Evolutionary conservation across 2,329 filamentous ascomycete genomes (phyloP).

Genomic region (Dothiorella sarmentorum): DNA sequence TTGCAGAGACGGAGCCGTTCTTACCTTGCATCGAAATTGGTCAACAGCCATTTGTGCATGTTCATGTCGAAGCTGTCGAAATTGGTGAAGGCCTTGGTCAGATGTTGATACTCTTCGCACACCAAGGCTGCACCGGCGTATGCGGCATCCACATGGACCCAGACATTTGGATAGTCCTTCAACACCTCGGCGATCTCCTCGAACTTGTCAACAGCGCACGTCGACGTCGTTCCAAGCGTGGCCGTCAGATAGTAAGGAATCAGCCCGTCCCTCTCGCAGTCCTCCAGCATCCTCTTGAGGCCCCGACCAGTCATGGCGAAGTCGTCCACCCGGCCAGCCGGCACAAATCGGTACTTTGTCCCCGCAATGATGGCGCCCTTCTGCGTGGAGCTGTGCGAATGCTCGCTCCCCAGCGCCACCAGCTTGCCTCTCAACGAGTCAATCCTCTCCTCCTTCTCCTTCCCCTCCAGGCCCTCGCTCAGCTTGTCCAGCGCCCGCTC

Average conservation of each 20-base stretch:
- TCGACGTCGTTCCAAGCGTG: slow-evolving; percentile 81
- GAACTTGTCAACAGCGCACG: slow-evolving; percentile 84
- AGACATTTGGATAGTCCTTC: slow-evolving; percentile 59
- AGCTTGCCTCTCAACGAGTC: slow-evolving; percentile 66
- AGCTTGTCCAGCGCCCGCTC: slow-evolving; percentile 48
- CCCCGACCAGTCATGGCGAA: slow-evolving; percentile 67
- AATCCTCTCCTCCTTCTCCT: slow-evolving; percentile 66
- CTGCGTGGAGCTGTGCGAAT: slow-evolving; percentile 78
- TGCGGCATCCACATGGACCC: slow-evolving; percentile 92
- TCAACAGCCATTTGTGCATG: slow-evolving; percentile 96
- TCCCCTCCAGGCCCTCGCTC: slow-evolving; percentile 32
- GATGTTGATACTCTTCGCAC: slow-evolving; percentile 73
- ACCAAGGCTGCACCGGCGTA: slow-evolving; percentile 86
- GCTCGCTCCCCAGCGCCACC: slow-evolving; percentile 75
- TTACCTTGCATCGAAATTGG: slow-evolving; percentile 75
- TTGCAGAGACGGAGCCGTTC: slow-evolving; percentile 8
- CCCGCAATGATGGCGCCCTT: slow-evolving; percentile 86
- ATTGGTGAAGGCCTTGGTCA: slow-evolving; percentile 57
- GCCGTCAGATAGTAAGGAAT: slow-evolving; percentile 84
- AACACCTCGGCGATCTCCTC: slow-evolving; percentile 60
- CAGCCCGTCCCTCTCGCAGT: slow-evolving; percentile 65
- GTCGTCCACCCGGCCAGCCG: slow-evolving; percentile 58
- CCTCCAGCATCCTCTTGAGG: slow-evolving; percentile 60
- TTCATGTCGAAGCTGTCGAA: slow-evolving; percentile 94
- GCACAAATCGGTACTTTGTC: slow-evolving; percentile 71